These are phyloP conservation scores for Calonectria ilicicola DNA, from an alignment of 2,329 filamentous ascomycete genomes.

Conservation along the genomic window DNA sequence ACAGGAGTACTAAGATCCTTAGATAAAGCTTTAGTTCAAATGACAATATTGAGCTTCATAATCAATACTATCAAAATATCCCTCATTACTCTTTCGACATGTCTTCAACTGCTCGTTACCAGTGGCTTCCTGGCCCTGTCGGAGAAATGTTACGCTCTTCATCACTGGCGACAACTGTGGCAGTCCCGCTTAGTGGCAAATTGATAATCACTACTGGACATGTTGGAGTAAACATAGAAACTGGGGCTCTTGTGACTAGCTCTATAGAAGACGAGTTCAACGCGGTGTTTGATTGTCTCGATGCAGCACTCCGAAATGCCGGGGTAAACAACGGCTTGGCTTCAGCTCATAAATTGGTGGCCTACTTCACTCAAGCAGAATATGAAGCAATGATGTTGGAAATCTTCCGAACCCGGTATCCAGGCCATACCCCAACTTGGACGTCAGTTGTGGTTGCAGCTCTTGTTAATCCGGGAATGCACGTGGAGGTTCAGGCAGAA, in stretches of 20 bases:
- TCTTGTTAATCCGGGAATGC: conserved; percentile 31
- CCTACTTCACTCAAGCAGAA: conserved; percentile 28
- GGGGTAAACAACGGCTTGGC: conserved; percentile 25
- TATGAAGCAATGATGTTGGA: conserved; percentile 26
- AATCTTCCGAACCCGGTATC: conserved; percentile 23
- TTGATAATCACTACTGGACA: conserved; percentile 29
- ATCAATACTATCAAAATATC: background rate
- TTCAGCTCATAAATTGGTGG: conserved; percentile 28
- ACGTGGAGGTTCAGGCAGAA: conserved; percentile 32
- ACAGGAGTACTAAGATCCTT: background rate
- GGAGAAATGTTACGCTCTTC: conserved; percentile 21
- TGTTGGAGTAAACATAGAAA: conserved; percentile 30
- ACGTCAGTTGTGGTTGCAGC: conserved; percentile 31
- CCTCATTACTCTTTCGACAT: background rate
- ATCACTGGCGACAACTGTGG: conserved; percentile 28
- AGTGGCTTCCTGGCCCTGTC: conserved; percentile 20
- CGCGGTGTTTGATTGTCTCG: conserved; percentile 31
- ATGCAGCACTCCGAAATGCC: conserved; percentile 29
- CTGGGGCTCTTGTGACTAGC: conserved; percentile 25
- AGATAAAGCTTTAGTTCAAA: background rate
- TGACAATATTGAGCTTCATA: background rate
- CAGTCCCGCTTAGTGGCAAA: conserved; percentile 15
- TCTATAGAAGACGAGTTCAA: conserved; percentile 28
- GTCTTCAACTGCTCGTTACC: conserved; percentile 11
- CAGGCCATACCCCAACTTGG: conserved; percentile 26